Evolutionary conservation across 352 stramenopile genomes (phyloP), one percentile per base, ranked within the genome.

Genomic region (Pythium utonaiense): DNA sequence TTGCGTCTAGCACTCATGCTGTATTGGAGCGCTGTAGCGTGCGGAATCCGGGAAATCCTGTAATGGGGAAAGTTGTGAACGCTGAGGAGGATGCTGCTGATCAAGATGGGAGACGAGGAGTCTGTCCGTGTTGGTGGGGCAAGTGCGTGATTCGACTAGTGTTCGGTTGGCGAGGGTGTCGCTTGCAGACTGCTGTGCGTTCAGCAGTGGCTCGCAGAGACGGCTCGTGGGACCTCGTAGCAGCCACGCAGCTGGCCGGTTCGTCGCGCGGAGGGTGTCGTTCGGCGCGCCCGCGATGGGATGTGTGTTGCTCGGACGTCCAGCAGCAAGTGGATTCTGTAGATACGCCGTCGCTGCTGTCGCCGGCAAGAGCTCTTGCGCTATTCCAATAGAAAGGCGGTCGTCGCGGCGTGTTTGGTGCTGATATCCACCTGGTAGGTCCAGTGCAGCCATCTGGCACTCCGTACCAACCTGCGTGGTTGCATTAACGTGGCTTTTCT

Each of bases 1-100:
- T 85, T 88, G 70, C 80, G 77, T 53, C 78, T 71, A 19, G 57
- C 53, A 38, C 52, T 65, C 63, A 70, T 70, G 25, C 30, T 27
- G n/a, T n/a, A n/a, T 10, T 40, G 25, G 24, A 54, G 31, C 1
- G n/a, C 40, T 27, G 16, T 47, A 19, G 40, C 14, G n/a, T 19
- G 40, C 34, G 38, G 54, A 51, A 53, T 21, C 24, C 31, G n/a
- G 52, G 52, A 62, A 62, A 69, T 62, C 41, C 52, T 62, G 66
- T 69, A 68, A 80, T 85, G 62, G 62, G 68, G 41, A 67, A 28
- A 48, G 68, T 60, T 24, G 60, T 62, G 45, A 48, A 74, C n/a
- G 53, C 52, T 53, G 52, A 69, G 50, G 34, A 62, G 49, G 17
- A 17, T 57, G 60, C 42, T 75, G 61, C 50, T 71, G 59, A 66